Evolutionary conservation across 371 early-diverging fungal genomes (phyloP), one percentile per base, ranked within the genome.

Genomic region (Actinomucor elegans): DNA sequence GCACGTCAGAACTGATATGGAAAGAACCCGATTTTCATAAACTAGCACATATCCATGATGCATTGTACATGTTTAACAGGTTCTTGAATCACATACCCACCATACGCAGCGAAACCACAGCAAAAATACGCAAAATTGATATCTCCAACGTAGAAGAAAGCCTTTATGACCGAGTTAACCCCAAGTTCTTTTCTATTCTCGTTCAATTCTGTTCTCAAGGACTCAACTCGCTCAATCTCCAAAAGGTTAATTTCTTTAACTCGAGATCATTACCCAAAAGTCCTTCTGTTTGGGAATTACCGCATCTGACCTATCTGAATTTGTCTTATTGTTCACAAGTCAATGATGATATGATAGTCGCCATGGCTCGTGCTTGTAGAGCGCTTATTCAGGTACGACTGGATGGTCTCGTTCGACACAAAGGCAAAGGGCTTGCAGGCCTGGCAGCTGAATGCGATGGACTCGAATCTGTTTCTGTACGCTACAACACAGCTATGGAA

Each of bases 321-420:
- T 17, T 72, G n/a, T 69, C 73, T 1, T 29, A 52, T 33, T 65
- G 65, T 21, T 59, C 63, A 2, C 55, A 64, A 20, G 47, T 72
- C 3, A 61, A 53, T 17, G 73, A 72, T 23, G 57, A 61, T 8
- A 43, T 72, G 29, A 21, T 72, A 18, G 61, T 72, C 8, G 46
- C 21, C n/a, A 43, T 72, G 1, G 69, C 73, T 8, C 29, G 59
- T 8, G 44, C 51, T 2, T 53, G 69, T 26, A 69, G 64, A 5
- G 43, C 20, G 9, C 34, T 72, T 10, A 28, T 27, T 10, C 27
- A 29, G 14, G 52, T 72, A 1, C 33, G 40, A 11, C 27, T 72
- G n/a, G 64, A 72, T 40, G 37, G 55, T 12, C 44, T 52, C 1
- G 20, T 41, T 34, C 45, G 42, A 12, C 66, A 51, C 37, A 59